A percentile compares a stretch with the other conserved stretches of the same genome.
Conservation (phyloP, 2,329 filamentous ascomycete genomes). For the Elsinoe fawcettii region DNA sequence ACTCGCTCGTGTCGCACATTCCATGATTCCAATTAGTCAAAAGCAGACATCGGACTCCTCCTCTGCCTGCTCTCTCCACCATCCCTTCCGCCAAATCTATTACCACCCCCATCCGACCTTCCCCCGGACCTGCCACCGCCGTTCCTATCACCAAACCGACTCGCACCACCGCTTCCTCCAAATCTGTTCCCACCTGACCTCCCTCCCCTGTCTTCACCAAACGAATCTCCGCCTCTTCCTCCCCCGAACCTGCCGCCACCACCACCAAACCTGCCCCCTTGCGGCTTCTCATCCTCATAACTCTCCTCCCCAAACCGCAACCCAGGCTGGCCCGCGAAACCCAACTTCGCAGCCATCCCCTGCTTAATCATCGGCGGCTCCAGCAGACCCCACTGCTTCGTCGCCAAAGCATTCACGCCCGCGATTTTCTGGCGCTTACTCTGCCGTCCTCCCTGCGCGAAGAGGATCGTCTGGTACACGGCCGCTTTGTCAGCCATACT, state of each 20-base stretch:
- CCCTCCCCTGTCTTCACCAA: neutral
- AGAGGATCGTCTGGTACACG: slow-evolving; percentile 51
- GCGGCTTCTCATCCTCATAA: slow-evolving; percentile 13
- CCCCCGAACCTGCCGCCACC: slow-evolving; percentile 12
- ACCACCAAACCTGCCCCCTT: slow-evolving; percentile 12
- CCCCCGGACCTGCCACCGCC: slow-evolving; percentile 19
- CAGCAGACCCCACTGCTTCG: slow-evolving; percentile 45
- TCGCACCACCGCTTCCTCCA: slow-evolving; percentile 15
- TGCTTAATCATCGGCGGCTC: slow-evolving; percentile 38
- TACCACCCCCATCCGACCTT: slow-evolving; percentile 8
- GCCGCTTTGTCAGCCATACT: slow-evolving; percentile 37
- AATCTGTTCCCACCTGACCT: slow-evolving; percentile 14
- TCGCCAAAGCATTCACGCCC: slow-evolving; percentile 48
- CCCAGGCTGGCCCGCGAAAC: slow-evolving; percentile 25
- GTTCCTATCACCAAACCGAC: slow-evolving; percentile 19
- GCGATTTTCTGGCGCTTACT: slow-evolving; percentile 36
- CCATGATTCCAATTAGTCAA: neutral
- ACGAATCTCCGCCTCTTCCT: slow-evolving; percentile 1
- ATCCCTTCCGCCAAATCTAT: slow-evolving; percentile 21
- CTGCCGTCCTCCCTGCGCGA: slow-evolving; percentile 17
- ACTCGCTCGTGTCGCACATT: neutral
- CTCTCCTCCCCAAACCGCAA: slow-evolving; percentile 23
- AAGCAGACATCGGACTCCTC: slow-evolving; percentile 2
- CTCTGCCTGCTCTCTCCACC: neutral
- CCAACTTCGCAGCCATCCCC: slow-evolving; percentile 25